Conservation (phyloP, 331 rosid species). For the Cucumis variabilis region DNA sequence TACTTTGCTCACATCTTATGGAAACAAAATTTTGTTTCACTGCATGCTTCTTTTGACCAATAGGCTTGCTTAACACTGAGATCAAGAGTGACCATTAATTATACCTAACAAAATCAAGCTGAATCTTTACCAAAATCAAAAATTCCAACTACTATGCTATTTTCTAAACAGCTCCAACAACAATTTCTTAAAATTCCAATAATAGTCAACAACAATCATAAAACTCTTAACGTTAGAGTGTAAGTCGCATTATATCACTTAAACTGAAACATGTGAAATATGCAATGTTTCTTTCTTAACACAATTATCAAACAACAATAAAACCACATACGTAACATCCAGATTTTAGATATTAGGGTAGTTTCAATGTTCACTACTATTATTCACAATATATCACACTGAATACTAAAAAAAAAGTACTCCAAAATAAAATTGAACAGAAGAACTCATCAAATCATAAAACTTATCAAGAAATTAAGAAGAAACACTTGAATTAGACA, state of each 20-base stretch:
- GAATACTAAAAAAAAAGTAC: background rate
- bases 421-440: background rate
- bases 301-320: background rate
- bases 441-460: background rate
- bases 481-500: background rate
- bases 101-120: background rate
- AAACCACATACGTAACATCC: background rate
- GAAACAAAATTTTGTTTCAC: conserved; percentile 59
- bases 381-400: background rate
- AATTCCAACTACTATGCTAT: background rate
- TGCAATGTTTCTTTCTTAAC: conserved; percentile 1
- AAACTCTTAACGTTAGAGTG: background rate
- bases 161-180: background rate
- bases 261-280: background rate
- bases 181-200: background rate
- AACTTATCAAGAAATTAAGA: background rate
- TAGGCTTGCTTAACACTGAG: conserved; percentile 54
- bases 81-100: conserved; percentile 30
- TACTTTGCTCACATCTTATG: conserved; percentile 75
- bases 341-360: background rate
- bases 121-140: background rate
- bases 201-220: background rate
- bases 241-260: background rate
- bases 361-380: background rate
- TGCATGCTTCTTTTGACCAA: conserved; percentile 45